Conservation (phyloP, 176 grass and related monocot species). For the Saccharum officinarum region DNA sequence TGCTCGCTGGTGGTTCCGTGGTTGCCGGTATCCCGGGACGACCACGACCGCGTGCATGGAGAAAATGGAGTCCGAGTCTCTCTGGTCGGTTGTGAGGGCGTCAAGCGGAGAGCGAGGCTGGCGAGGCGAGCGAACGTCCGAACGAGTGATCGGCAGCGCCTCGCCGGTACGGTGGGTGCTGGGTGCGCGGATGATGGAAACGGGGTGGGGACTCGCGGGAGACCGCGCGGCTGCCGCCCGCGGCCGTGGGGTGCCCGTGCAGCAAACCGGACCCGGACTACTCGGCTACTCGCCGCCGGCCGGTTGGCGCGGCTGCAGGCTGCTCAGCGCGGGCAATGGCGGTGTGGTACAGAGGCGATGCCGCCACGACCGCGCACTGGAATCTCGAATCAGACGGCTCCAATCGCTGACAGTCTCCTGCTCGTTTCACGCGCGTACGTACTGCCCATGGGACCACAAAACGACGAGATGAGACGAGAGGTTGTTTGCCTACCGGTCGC, state of each 20-base stretch:
- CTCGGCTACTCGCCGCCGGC: background rate
- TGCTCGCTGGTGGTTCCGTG: background rate
- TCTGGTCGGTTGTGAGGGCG: background rate
- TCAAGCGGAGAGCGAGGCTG: background rate
- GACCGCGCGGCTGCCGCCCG: background rate
- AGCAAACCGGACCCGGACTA: background rate
- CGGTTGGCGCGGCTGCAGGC: background rate
- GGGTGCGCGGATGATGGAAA: too few species aligned
- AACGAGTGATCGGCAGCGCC: background rate
- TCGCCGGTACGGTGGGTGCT: background rate
- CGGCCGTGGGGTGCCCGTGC: background rate
- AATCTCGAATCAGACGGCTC: too few species aligned
- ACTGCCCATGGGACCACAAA: background rate
- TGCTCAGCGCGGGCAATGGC: too few species aligned
- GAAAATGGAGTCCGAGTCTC: background rate
- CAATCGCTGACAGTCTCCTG: too few species aligned
- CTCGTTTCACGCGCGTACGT: background rate
- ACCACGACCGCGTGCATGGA: background rate
- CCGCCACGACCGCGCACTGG: too few species aligned
- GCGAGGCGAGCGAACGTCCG: background rate
- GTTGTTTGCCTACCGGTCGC: too few species aligned
- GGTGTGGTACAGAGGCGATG: background rate
- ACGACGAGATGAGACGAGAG: background rate
- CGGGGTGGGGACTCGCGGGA: too few species aligned
- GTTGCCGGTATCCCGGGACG: too few species aligned